Evolutionary conservation across 2,329 filamentous ascomycete genomes (phyloP), one percentile per base, ranked within the genome.

Genomic region (Neopestalotiopsis sp.): DNA sequence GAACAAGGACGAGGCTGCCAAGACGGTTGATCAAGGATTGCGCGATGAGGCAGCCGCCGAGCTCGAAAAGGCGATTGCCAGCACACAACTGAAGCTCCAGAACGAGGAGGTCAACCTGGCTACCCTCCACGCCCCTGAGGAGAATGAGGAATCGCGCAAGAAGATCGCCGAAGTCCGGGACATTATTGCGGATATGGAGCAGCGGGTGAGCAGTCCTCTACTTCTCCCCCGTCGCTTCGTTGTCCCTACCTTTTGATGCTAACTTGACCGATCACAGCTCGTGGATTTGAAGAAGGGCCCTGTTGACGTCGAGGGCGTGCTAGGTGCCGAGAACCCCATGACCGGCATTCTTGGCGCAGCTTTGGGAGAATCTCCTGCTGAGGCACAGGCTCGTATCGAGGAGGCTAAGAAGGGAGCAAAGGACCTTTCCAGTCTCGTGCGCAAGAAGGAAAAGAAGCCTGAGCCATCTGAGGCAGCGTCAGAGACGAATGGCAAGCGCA

Each of bases 181-280:
- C 70, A 89, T 96, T 72, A 86, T 95, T 62, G 86, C 87, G 66
- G 93, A 96, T 73, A 93, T 96, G 89, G 90, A 94, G 81, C 88
- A 91, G 77, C 85, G 92, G 72, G 89, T 92, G 82, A 80, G 88
- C 81, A 67, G 72, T 71, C 68, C 70, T 61, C 13, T 34, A 61
- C 34, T 56, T 67, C 71, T 73, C 74, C 68, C 73, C 73, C 72
- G 73, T 73, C 70, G 59, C 59, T 71, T 72, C 70, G 71, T 66
- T 49, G n/a, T 67, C 30, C 61, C 59, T 64, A 56, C 69, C 65
- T 56, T 72, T 66, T 71, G 38, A 59, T 69, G 56, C 61, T 68
- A 65, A 74, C 74, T 71, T 72, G 73, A 68, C 32, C 40, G 42
- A 24, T 4, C 61, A n/a, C 72, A 92, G 86, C 88, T 95, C 42